Evolutionary conservation across 345 rosid species (phyloP).

Genomic region (Anastatica hierochuntica): DNA sequence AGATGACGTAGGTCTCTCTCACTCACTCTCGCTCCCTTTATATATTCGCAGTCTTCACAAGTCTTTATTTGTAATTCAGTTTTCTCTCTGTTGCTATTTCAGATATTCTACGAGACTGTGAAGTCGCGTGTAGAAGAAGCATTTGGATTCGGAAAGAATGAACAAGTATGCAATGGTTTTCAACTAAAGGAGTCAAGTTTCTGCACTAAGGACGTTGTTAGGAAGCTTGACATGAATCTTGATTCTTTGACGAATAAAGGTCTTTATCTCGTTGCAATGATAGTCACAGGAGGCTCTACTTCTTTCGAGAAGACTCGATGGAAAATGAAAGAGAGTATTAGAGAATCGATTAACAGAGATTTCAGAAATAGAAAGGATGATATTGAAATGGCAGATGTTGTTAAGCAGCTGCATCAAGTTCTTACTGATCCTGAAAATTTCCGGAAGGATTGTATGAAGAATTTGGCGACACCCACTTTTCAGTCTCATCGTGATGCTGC

Average conservation of each 20-base stretch:
- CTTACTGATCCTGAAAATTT: slow-evolving; percentile 41
- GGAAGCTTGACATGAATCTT: slow-evolving; percentile 30
- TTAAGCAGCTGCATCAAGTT: slow-evolving; percentile 34
- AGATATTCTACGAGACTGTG: slow-evolving; percentile 57
- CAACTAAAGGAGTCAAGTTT: slow-evolving; percentile 16
- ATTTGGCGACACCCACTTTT: slow-evolving; percentile 23
- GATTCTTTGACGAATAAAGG: slow-evolving; percentile 56
- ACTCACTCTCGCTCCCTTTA: no score
- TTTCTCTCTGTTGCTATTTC: no score
- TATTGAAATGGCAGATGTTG: slow-evolving; percentile 15
- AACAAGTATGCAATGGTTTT: slow-evolving; percentile 14
- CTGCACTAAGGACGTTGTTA: slow-evolving; percentile 22
- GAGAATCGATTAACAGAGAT: slow-evolving; percentile 27
- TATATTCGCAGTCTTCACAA: no score
- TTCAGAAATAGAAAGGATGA: slow-evolving; percentile 14
- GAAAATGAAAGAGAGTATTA: slow-evolving; percentile 51
- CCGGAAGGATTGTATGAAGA: slow-evolving; percentile 21
- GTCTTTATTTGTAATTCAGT: no score
- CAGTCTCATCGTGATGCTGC: slow-evolving; percentile 36
- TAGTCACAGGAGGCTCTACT: slow-evolving; percentile 38
- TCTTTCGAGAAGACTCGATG: slow-evolving; percentile 42
- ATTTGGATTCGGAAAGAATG: slow-evolving; percentile 34
- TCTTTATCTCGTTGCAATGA: slow-evolving; percentile 43
- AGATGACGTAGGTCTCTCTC: no score
- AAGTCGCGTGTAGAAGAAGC: slow-evolving; percentile 51